Conservation (phyloP, 2,329 filamentous ascomycete genomes). For the Pestalotiopsis sp. region DNA sequence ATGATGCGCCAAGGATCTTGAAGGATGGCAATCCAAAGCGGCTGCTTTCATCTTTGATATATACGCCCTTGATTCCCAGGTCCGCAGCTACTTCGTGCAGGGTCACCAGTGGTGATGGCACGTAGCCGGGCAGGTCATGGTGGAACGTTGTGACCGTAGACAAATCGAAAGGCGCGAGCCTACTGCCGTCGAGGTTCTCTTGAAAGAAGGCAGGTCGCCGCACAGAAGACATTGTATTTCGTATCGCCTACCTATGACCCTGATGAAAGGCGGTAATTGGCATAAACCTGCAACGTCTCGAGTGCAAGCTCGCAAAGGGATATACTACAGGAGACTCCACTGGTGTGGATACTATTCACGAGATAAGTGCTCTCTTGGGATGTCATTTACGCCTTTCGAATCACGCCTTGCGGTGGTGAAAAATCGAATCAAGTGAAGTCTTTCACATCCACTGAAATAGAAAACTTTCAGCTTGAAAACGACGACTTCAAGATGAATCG, state of each 20-base stretch:
- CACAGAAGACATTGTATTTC: not conserved
- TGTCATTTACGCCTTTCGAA: not conserved
- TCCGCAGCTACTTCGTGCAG: slow-evolving; percentile 57
- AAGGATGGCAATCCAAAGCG: slow-evolving; percentile 73
- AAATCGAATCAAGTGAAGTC: not conserved
- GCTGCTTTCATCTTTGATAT: slow-evolving; percentile 71
- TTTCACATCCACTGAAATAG: no score
- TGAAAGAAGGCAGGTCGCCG: not conserved
- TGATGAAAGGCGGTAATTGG: not conserved
- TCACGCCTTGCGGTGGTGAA: not conserved
- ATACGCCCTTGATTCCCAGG: slow-evolving; percentile 58
- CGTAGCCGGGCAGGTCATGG: slow-evolving; percentile 56
- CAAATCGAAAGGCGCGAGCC: not conserved
- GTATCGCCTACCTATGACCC: not conserved
- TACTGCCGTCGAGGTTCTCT: not conserved
- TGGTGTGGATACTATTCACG: not conserved
- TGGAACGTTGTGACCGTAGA: slow-evolving; percentile 51
- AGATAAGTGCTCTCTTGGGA: not conserved
- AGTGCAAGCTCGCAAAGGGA: not conserved
- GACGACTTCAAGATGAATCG: no score
- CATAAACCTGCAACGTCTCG: not conserved
- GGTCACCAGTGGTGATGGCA: slow-evolving; percentile 51
- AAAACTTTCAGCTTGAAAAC: no score
- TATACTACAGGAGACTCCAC: not conserved
- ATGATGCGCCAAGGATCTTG: slow-evolving; percentile 80